Evolutionary conservation across 352 stramenopile genomes (phyloP), one percentile per base, ranked within the genome.

Genomic region (Phytopythium vexans): DNA sequence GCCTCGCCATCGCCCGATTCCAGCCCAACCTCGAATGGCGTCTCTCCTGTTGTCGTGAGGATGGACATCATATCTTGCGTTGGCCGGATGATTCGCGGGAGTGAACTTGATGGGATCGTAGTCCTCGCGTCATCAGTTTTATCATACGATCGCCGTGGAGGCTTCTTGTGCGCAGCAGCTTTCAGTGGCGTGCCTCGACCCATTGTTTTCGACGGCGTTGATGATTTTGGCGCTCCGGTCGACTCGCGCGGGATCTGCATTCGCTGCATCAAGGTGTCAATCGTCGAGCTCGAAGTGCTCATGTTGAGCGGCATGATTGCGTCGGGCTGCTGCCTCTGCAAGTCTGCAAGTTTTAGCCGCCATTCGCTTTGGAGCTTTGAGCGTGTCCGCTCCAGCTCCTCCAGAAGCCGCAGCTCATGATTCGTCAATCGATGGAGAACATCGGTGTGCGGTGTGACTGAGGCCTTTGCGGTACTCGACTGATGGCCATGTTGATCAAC

Each of bases 321-420:
- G 0, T 80, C 60, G 2, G 64, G 64, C 15, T 84, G 70, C 8
- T 85, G 60, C 3, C 56, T 66, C 41, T 82, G 66, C n/a, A 85
- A 58, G 31, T 72, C 72, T 4, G 61, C 64, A 45, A 88, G 41
- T 62, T 90, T 90, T 48, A 89, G 58, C 2, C 74, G 61, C 77
- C 80, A 89, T 52, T 92, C 79, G 1, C 69, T 61, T 42, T 89
- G 74, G 16, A 92, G 67, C 50, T 81, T 88, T 32, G 64, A 68
- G 0, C 82, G 66, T 27, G 82, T 92, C 11, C 82, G 67, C 41
- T 92, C 78, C n/a, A 92, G 66, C 53, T 92, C 82, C 33, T 90
- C 82, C 6, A 92, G 61, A 44, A 92, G 55, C 6, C 80, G 75
- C 14, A 89, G 59, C 39, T 92, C 82, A 67, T 92, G 82, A 59